These are phyloP conservation scores for Oryza australiensis DNA, from an alignment of 176 grass and related monocot species.

Conservation along the genomic window DNA sequence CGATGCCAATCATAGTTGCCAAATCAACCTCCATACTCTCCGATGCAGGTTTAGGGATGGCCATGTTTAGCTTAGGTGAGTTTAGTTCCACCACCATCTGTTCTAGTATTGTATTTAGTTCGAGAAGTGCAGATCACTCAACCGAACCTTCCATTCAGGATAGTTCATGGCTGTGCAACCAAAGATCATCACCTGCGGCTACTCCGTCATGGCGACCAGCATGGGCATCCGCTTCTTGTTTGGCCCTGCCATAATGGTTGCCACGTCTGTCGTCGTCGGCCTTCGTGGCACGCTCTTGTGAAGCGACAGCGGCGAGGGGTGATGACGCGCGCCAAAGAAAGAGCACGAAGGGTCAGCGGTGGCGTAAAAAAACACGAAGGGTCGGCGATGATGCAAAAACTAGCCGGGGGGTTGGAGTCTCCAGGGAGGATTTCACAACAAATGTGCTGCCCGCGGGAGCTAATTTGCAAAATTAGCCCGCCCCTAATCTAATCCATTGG, in stretches of 20 bases:
- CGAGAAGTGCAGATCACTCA: background rate
- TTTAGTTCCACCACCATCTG: background rate
- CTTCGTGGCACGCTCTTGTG: conserved; percentile 58
- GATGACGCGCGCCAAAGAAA: too few relatives aligned
- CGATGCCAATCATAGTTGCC: conserved; percentile 64
- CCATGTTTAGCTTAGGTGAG: conserved; percentile 88
- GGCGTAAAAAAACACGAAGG: too few relatives aligned
- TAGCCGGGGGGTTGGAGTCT: too few relatives aligned
- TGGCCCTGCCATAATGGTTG: conserved; percentile 71
- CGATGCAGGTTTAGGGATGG: conserved; percentile 85
- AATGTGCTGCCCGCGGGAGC: too few relatives aligned
- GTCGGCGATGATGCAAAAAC: too few relatives aligned
- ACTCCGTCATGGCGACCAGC: conserved; percentile 37
- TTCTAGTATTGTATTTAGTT: background rate
- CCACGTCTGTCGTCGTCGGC: conserved; percentile 56
- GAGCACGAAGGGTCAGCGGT: too few relatives aligned
- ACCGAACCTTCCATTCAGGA: conserved; percentile 35
- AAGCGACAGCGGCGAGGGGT: too few relatives aligned
- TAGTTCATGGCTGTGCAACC: conserved; percentile 91
- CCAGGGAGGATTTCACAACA: too few relatives aligned
- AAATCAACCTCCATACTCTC: conserved; percentile 92
- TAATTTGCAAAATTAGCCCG: too few relatives aligned
- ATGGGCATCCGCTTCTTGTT: conserved; percentile 77
- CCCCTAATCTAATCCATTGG: too few relatives aligned
- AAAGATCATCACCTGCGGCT: conserved; percentile 76